phyloP scores from a whole-genome alignment of 345 rosid genomes.

The Syzygium jambos region DNA sequence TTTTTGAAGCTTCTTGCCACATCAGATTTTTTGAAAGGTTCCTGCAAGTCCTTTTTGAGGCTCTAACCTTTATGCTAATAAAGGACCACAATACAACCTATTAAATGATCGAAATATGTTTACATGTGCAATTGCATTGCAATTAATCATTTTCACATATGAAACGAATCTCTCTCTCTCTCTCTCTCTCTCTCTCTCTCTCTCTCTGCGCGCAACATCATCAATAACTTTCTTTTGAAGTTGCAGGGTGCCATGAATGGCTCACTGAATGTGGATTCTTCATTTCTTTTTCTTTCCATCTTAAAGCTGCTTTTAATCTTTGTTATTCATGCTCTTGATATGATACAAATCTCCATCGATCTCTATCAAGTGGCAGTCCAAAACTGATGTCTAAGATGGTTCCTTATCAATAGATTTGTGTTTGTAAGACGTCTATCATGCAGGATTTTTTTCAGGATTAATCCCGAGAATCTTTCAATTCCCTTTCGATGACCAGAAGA shows the following conservation, averaged over 20 bases:
- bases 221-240: neutral
- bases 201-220: neutral
- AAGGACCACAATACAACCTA: too few species aligned
- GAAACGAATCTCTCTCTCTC: neutral
- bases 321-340: neutral
- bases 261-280: neutral
- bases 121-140: neutral
- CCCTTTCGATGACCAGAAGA: fast-evolving
- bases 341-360: neutral
- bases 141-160: neutral
- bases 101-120: too few species aligned
- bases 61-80: neutral
- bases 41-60: neutral
- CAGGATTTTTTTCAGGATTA: neutral
- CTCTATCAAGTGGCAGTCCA: neutral
- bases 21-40: neutral
- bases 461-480: fast-evolving
- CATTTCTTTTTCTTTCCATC: neutral
- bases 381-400: neutral
- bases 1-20: neutral
- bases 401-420: neutral
- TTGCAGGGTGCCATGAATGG: neutral
- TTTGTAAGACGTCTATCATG: neutral
- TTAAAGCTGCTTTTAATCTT: neutral
- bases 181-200: too few species aligned